Evolutionary conservation across 176 grass and related monocot genomes (phyloP).

Genomic region (Juncus effusus): DNA sequence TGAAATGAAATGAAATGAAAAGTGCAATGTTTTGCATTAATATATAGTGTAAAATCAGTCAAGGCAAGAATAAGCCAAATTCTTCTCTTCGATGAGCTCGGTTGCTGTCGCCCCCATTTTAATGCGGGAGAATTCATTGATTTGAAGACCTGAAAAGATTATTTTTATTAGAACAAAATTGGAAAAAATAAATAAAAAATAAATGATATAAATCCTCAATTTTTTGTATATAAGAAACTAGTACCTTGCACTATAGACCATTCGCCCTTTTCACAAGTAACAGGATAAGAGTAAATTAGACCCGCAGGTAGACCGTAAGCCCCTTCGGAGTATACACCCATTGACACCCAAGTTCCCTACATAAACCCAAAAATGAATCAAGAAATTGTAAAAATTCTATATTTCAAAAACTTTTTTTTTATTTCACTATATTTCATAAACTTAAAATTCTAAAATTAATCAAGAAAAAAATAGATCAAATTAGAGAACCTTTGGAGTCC

Average conservation of each 20-base stretch:
- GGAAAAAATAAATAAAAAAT: too few relatives aligned
- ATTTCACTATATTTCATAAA: too few relatives aligned
- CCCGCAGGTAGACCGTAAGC: constrained; percentile 46
- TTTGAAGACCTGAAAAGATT: constrained; percentile 37
- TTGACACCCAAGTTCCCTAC: constrained; percentile 74
- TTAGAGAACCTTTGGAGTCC: constrained; percentile 53
- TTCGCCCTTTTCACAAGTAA: constrained; percentile 60
- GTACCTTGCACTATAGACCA: constrained; percentile 71
- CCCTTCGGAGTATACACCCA: constrained; percentile 75
- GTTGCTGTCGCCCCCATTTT: constrained; percentile 47
- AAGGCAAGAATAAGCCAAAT: constrained; percentile 35
- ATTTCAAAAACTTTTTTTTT: not conserved
- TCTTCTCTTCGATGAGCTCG: constrained; percentile 60
- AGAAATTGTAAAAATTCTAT: too few relatives aligned
- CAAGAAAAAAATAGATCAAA: not conserved
- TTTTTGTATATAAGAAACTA: too few relatives aligned
- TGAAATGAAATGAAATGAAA: too few relatives aligned
- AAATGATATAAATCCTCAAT: too few relatives aligned
- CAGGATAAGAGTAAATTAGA: constrained; percentile 60
- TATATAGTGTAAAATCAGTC: too few relatives aligned
- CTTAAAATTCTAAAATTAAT: not conserved
- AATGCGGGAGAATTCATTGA: constrained; percentile 46
- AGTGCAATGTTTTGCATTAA: too few relatives aligned
- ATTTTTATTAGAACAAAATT: not conserved
- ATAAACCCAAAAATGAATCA: constrained; percentile 5